These are phyloP conservation scores for Volutella citrinella DNA, from an alignment of 2,329 filamentous ascomycete species.

Conservation along the genomic window DNA sequence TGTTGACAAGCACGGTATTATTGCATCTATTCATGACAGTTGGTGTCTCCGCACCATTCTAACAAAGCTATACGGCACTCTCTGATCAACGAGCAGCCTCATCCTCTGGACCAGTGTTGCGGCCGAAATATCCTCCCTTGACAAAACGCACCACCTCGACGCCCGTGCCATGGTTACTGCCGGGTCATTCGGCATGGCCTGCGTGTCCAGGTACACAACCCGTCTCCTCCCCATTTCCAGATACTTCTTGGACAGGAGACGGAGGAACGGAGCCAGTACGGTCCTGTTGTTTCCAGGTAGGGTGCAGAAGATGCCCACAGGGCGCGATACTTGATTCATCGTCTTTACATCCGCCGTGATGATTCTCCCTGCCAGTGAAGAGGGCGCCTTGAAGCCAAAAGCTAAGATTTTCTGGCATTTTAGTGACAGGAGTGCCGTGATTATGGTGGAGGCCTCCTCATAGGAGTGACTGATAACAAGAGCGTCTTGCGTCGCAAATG, in stretches of 20 bases:
- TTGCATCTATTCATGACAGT: slow-evolving; percentile 5
- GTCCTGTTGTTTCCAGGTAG: slow-evolving; percentile 4
- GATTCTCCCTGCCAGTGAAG: not conserved
- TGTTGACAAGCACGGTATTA: no score
- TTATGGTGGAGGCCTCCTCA: slow-evolving; percentile 2
- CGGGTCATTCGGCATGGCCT: slow-evolving; percentile 4
- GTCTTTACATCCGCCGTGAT: not conserved
- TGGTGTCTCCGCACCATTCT: slow-evolving; percentile 11
- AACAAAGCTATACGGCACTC: slow-evolving; percentile 10
- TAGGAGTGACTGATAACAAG: slow-evolving; percentile 9
- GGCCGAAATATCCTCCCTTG: slow-evolving; percentile 9
- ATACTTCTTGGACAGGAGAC: slow-evolving; percentile 5
- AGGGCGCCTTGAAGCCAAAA: slow-evolving; percentile 6
- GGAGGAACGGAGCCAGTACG: slow-evolving; percentile 5
- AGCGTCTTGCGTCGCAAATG: slow-evolving; percentile 3
- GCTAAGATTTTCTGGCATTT: slow-evolving; percentile 7
- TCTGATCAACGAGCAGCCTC: slow-evolving; percentile 10
- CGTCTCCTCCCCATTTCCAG: not conserved
- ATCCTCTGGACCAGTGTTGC: slow-evolving; percentile 7
- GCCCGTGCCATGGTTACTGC: slow-evolving; percentile 1
- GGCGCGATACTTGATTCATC: slow-evolving; percentile 3
- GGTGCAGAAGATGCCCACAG: slow-evolving; percentile 7
- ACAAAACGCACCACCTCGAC: slow-evolving; percentile 7
- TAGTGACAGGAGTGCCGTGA: slow-evolving; percentile 5
- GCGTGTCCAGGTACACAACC: slow-evolving; percentile 6